Percentiles rank a stretch among this genome's conserved stretches.
phyloP scores from a whole-genome alignment of 768 basidiomycete genomes.

The Mycena maculata region DNA sequence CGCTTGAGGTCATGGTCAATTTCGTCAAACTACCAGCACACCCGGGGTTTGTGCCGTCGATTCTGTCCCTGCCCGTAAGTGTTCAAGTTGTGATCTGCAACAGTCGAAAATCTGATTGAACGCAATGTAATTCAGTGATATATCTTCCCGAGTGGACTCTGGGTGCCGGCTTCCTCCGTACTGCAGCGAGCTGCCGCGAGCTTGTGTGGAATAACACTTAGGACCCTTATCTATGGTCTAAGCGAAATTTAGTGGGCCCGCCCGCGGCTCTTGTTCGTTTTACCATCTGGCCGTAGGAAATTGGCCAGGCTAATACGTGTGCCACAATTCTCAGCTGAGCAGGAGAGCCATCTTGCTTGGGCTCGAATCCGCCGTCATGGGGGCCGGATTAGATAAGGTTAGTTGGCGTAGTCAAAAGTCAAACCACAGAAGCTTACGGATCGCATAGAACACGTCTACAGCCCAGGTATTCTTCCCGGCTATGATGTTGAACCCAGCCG shows the following conservation, averaged over 20 bases:
- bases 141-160: neutral
- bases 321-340: neutral
- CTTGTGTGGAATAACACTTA: neutral
- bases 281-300: neutral
- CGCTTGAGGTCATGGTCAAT: neutral
- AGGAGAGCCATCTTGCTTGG: neutral
- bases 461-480: slow-evolving; percentile 9
- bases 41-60: slow-evolving; percentile 18
- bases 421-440: neutral
- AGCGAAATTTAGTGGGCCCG: neutral
- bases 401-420: neutral
- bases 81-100: no score
- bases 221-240: slow-evolving; percentile 7
- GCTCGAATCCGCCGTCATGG: neutral
- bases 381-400: slow-evolving; percentile 13
- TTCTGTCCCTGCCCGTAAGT: slow-evolving; percentile 2
- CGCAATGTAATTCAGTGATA: neutral
- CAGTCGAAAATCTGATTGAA: neutral
- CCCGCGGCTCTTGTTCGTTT: no score
- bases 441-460: neutral
- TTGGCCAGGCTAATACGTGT: neutral
- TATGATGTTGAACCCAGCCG: neutral
- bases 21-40: neutral
- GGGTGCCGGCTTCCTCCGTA: neutral
- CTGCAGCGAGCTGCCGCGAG: neutral